Evolutionary conservation across 2,329 filamentous ascomycete species (phyloP).

Genomic region (Colletotrichum tabaci): DNA sequence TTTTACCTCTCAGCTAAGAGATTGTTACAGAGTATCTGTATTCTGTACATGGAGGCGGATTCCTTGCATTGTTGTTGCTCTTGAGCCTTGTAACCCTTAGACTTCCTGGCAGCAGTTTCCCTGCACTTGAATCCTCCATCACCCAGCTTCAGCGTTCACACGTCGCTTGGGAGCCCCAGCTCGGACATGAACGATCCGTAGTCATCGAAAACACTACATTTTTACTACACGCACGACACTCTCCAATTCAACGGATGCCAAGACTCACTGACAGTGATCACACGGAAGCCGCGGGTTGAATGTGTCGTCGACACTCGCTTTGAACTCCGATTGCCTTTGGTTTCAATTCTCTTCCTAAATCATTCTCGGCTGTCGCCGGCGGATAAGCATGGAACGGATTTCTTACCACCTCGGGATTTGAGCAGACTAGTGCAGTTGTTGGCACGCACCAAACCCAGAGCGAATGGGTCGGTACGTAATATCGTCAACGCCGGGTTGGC

Average conservation of each 20-base stretch:
- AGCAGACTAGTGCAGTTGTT: not conserved
- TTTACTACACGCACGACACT: not conserved
- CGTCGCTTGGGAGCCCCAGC: not conserved
- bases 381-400: slow-evolving; percentile 16
- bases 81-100: slow-evolving; percentile 27
- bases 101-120: slow-evolving; percentile 13
- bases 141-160: not conserved
- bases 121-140: not conserved
- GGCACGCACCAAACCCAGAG: not conserved
- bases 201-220: not conserved
- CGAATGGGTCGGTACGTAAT: slow-evolving; percentile 22
- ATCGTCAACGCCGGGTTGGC: slow-evolving; percentile 24
- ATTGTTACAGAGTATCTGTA: slow-evolving; percentile 4
- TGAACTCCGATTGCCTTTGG: slow-evolving; percentile 2
- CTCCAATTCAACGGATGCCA: not conserved
- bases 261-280: slow-evolving; percentile 5
- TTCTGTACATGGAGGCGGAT: not conserved
- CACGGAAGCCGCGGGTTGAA: not conserved
- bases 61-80: slow-evolving; percentile 4
- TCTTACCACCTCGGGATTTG: slow-evolving; percentile 4
- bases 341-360: slow-evolving; percentile 4
- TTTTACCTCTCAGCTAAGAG: slow-evolving; percentile 20
- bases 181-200: not conserved
- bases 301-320: not conserved
- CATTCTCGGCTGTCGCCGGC: slow-evolving; percentile 7